Evolutionary conservation across 345 rosid genomes (phyloP), one percentile per base, ranked within the genome.

Genomic region (Arabidopsis thaliana): DNA sequence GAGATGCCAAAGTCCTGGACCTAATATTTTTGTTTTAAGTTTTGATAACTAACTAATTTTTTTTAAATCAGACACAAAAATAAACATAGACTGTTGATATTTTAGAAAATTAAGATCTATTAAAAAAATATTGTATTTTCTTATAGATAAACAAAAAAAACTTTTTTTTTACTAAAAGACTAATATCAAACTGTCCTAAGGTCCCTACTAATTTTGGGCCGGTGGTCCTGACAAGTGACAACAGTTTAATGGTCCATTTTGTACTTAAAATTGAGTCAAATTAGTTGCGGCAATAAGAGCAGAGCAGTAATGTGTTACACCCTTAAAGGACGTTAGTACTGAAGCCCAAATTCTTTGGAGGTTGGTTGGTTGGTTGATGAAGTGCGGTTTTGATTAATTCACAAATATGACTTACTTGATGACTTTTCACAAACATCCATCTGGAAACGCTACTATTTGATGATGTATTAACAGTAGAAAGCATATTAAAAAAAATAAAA

Each of bases 161-260:
- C 2, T 1, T 37, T 9, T 37, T 0, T 37, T 36, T 36, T 2
- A 37, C 41, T 8, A 20, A 22, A 50, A 23, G 55, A 24, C 55
- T 12, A 9, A 50, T 22, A 32, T 32, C 1, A 32, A 12, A 13
- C 28, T 53, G 13, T 22, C 45, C 45, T 5, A 9, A 16, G 9
- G 64, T 6, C 8, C 23, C 30, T 37, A 59, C 11, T 22, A 38
- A 20, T 6, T 7, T 59, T 11, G 48, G 65, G 33, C 20, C 10
- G 11, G 2, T 59, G 64, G 45, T 57, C 40, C 61, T 9, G 42
- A 46, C 51, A 46, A 46, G 51, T 7, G 64, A 59, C 46, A 59
- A 22, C 32, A 22, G 32, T 38, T 38, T 16, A 38, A 23, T 40
- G 65, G 46, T 60, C 30, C 20, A 6, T 60, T 23, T 38, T 23